Evolutionary conservation across 2,329 filamentous ascomycete genomes (phyloP), one percentile per base, ranked within the genome.

Genomic region (Alternaria sp.): DNA sequence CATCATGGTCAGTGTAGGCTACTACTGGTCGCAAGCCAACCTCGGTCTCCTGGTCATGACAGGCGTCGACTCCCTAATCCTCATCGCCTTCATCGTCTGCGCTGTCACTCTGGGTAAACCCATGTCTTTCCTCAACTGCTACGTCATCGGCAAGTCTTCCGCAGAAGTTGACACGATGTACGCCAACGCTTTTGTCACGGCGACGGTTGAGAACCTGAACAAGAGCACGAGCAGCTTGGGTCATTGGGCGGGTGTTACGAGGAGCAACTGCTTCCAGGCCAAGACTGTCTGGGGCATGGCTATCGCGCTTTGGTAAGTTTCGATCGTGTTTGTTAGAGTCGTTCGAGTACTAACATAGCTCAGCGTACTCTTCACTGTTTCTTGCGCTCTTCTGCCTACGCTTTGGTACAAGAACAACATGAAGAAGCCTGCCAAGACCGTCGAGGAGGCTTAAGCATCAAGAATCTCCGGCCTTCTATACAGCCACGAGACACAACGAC

Each of bases 221-320:
- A 81, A 81, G 49, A 77, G 82, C 51, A 83, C 82, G n/a, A 81
- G 81, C 7, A 82, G 76, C 41, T 74, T 88, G 57, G 80, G 74
- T 14, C 78, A 82, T 58, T 89, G 86, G 85, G 86, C 87, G 45
- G 86, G 86, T n/a, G 83, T 85, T 9, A 87, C 83, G 74, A 85
- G 18, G 55, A 62, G 51, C 64, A 91, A 91, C 57, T 97, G 94
- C 82, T 88, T 89, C 73, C 89, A 95, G 82, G 89, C 93, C 78
- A 96, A 97, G 85, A 87, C 91, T 16, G 87, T 95, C 67, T 97
- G 93, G 94, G 93, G 93, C 1, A 80, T 97, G 62, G 87, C 88
- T 77, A 94, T 97, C 78, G 89, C 89, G 5, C 85, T 96, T 51
- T 93, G 86, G 86, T 88, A 74, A 74, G 84, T 82, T 34, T 4